phyloP scores from a whole-genome alignment of 1,284 basidiomycete species.

The Cryptococcus deneoformans region DNA sequence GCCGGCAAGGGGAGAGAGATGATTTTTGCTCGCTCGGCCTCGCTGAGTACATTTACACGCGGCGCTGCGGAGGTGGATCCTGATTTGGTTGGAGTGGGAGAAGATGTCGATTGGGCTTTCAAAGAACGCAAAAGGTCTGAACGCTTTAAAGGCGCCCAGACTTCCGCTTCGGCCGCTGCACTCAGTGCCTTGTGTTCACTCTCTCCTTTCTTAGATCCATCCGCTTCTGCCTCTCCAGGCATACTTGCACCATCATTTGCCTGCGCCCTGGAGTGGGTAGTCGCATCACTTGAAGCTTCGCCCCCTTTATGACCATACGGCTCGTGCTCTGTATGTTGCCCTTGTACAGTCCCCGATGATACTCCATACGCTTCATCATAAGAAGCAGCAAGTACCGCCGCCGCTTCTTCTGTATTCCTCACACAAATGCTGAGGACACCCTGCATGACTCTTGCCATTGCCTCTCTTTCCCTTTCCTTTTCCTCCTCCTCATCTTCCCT shows the following conservation, averaged over 20 bases:
- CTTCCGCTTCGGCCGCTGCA: not conserved
- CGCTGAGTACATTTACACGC: constrained; percentile 40
- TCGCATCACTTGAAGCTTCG: too few species aligned
- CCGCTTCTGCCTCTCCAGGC: too few species aligned
- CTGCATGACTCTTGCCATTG: constrained; percentile 19
- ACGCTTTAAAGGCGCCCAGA: not conserved
- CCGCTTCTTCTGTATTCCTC: not conserved
- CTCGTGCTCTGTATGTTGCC: not conserved
- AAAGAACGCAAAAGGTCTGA: not conserved
- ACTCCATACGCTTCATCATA: too few species aligned
- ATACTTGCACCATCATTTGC: not conserved
- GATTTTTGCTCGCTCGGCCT: constrained; percentile 35
- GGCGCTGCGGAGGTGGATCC: not conserved
- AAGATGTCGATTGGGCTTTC: not conserved
- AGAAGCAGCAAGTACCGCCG: not conserved
- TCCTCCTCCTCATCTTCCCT: constrained; percentile 47
- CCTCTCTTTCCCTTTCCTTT: constrained; percentile 38
- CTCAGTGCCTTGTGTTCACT: not conserved
- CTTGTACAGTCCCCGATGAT: too few species aligned
- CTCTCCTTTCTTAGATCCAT: not conserved
- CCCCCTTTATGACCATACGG: too few species aligned
- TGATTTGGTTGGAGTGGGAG: too few species aligned
- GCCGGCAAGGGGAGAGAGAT: constrained; percentile 38
- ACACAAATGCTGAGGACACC: not conserved
- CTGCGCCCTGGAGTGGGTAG: too few species aligned